A percentile compares a stretch with the other conserved stretches of the same genome.
Evolutionary conservation across 768 basidiomycete species (phyloP).

Genomic region (Termitomyces sp.): DNA sequence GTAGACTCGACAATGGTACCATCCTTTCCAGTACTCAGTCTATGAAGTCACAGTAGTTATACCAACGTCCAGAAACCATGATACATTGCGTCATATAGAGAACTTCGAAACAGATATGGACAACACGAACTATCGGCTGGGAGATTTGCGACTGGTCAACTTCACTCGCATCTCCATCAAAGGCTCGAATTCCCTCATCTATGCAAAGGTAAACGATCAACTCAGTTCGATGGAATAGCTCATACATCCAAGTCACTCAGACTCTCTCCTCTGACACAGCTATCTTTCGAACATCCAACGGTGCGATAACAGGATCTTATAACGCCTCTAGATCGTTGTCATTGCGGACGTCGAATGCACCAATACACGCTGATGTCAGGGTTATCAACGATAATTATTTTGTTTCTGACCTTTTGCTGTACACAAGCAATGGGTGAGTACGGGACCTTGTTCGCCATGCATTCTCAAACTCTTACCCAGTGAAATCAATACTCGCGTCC

Average conservation of each 20-base stretch:
- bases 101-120: constrained; percentile 36
- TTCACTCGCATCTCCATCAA: constrained; percentile 31
- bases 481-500: constrained; percentile 22
- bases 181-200: constrained; percentile 29
- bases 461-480: constrained; percentile 17
- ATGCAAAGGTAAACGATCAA: constrained; percentile 22
- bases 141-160: constrained; percentile 24
- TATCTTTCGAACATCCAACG: constrained; percentile 22
- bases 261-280: constrained; percentile 14
- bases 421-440: constrained; percentile 38
- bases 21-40: background rate
- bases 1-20: constrained; percentile 5
- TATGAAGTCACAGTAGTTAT: constrained; percentile 28
- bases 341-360: constrained; percentile 35
- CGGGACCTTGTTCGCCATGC: background rate
- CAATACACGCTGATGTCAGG: constrained; percentile 31
- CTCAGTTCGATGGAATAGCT: background rate
- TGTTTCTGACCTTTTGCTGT: constrained; percentile 22
- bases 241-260: constrained; percentile 7
- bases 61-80: constrained; percentile 20
- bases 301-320: constrained; percentile 37
- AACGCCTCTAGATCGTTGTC: constrained; percentile 28
- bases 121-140: constrained; percentile 32
- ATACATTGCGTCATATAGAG: constrained; percentile 27
- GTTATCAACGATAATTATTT: constrained; percentile 22